Evolutionary conservation across 1,284 basidiomycete species (phyloP).

Genomic region (Rhodotorula sp.): DNA sequence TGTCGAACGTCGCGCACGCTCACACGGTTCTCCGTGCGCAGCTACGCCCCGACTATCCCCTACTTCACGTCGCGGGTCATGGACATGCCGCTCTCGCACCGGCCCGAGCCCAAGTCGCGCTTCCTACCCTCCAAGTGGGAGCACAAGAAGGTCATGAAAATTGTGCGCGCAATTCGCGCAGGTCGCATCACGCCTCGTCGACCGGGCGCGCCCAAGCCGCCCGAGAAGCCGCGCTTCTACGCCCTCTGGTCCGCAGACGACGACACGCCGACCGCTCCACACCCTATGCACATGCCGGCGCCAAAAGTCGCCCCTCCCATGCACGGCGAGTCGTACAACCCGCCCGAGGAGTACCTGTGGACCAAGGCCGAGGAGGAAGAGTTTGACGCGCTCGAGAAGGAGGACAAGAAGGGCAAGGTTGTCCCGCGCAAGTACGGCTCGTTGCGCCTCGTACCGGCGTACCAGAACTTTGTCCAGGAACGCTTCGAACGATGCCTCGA

Average conservation of each 20-base stretch:
- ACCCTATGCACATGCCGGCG: conserved; percentile 76
- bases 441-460: conserved; percentile 86
- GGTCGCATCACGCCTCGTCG: conserved; percentile 90
- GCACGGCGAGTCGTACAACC: conserved; percentile 96
- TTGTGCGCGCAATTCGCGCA: conserved; percentile 94
- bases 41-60: conserved; percentile 88
- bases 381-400: conserved; percentile 82
- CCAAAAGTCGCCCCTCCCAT: conserved; percentile 87
- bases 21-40: not conserved
- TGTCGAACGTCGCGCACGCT: not conserved
- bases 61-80: conserved; percentile 98
- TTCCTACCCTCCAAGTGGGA: conserved; percentile 99
- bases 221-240: conserved; percentile 75
- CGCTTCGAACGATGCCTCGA: conserved; percentile 93
- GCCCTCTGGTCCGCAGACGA: conserved; percentile 77
- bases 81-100: conserved; percentile 83
- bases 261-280: conserved; percentile 49
- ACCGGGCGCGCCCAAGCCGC: conserved; percentile 60
- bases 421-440: conserved; percentile 83
- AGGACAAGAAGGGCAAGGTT: conserved; percentile 88
- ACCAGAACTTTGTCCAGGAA: conserved; percentile 88
- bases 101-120: conserved; percentile 92
- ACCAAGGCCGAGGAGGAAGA: conserved; percentile 76
- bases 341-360: conserved; percentile 96
- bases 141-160: conserved; percentile 99